Conservation (phyloP, 495 filamentous ascomycete species). For the Aspergillus homomorphus region DNA sequence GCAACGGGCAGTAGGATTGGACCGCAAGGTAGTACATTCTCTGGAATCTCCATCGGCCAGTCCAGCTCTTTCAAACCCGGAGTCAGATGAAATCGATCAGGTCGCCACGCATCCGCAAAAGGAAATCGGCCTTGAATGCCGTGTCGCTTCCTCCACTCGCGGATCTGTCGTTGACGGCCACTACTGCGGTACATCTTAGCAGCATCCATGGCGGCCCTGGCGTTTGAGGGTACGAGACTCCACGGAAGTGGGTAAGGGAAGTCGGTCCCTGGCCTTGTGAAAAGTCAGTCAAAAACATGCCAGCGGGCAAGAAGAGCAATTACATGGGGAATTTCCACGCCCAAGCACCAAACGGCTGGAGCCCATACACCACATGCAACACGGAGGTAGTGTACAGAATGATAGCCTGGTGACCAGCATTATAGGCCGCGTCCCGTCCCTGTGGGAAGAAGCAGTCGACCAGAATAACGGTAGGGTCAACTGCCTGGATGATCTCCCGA, state of each 20-base stretch:
- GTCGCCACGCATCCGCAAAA: constrained; percentile 20
- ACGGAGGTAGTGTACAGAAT: constrained; percentile 32
- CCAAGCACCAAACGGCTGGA: constrained; percentile 28
- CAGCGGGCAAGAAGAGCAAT: not conserved
- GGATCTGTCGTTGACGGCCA: constrained; percentile 8
- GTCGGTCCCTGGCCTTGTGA: constrained; percentile 33
- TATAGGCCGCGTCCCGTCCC: constrained; percentile 41
- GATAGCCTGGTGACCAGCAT: constrained; percentile 21
- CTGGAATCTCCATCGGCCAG: constrained; percentile 31
- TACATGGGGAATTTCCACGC: constrained; percentile 43
- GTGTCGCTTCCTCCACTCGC: constrained; percentile 12
- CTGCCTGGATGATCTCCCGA: constrained; percentile 33
- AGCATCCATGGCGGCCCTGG: constrained; percentile 16
- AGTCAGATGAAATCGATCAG: constrained; percentile 28
- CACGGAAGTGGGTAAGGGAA: constrained; percentile 41
- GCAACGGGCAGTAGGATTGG: constrained; percentile 30
- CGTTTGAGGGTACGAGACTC: constrained; percentile 34
- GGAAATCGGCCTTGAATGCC: constrained; percentile 18
- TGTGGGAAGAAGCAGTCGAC: constrained; percentile 46
- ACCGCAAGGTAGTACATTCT: constrained; percentile 43
- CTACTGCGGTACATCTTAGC: constrained; percentile 25
- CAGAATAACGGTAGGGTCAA: constrained; percentile 39
- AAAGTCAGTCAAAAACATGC: not conserved
- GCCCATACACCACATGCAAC: constrained; percentile 30
- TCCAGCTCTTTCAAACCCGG: constrained; percentile 35